Evolutionary conservation across 257 asterid genomes (phyloP).

Genomic region (Perilla frutescens): DNA sequence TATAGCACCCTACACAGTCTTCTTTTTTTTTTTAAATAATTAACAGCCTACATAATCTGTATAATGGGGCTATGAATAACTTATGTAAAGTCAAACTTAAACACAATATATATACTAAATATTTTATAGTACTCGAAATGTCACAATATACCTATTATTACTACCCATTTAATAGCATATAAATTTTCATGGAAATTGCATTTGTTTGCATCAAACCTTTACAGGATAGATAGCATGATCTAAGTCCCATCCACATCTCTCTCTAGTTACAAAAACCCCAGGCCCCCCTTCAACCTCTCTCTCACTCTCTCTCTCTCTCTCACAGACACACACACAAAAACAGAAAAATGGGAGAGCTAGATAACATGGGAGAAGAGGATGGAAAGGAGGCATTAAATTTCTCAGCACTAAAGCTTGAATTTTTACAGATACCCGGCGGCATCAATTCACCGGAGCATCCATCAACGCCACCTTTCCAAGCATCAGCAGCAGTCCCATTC

Average conservation of each 20-base stretch:
- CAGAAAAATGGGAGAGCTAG: background rate
- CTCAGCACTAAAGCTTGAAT: slow-evolving; percentile 51
- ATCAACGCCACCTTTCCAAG: slow-evolving; percentile 64
- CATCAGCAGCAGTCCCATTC: slow-evolving; percentile 71
- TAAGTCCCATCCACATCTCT: background rate
- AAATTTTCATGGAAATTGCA: no score
- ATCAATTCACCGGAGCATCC: slow-evolving; percentile 54
- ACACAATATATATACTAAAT: background rate
- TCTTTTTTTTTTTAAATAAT: no score
- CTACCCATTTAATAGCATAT: no score
- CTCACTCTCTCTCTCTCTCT: background rate
- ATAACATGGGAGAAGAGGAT: slow-evolving; percentile 43
- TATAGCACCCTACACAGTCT: background rate
- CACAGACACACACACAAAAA: background rate
- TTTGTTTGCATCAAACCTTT: no score
- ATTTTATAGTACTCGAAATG: no score
- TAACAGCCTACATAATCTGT: no score
- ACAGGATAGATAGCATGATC: background rate
- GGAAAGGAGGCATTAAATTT: slow-evolving; percentile 11
- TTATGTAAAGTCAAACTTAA: slow-evolving; percentile 12
- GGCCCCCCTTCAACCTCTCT: background rate
- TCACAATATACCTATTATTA: no score
- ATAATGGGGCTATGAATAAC: background rate
- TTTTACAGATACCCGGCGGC: slow-evolving; percentile 21
- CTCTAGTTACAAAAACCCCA: background rate